Evolutionary conservation across 108 stramenopile genomes (phyloP).

Genomic region (Nannochloropsis salina): DNA sequence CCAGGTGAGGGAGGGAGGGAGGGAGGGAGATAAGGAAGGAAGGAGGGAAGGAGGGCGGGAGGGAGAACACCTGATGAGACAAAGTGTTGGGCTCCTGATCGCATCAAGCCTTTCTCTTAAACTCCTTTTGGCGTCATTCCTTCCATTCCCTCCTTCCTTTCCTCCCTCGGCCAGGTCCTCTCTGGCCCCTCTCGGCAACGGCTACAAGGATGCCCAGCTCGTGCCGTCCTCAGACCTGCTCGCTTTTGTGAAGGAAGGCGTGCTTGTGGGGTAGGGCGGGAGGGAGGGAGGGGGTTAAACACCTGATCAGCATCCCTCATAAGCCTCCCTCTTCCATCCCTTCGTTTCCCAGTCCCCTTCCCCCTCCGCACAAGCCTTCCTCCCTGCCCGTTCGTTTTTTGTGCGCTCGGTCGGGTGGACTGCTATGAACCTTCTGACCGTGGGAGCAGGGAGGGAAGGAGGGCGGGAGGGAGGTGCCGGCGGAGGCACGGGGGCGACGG

Average conservation of each 20-base stretch:
- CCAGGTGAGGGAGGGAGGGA: background rate
- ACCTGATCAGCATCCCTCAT: background rate
- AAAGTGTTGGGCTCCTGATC: too few relatives aligned
- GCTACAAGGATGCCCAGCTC: background rate
- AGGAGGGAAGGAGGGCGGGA: too few relatives aligned
- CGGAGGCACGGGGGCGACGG: too few relatives aligned
- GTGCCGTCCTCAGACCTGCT: background rate
- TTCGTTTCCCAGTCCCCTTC: background rate
- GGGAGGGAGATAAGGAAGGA: background rate
- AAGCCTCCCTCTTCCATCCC: background rate
- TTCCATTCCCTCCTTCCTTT: background rate
- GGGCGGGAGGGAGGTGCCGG: background rate
- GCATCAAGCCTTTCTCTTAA: too few relatives aligned
- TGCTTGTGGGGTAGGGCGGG: background rate
- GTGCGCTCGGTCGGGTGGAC: background rate
- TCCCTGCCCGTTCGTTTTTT: background rate
- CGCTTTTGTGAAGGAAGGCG: background rate
- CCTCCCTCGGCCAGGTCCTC: background rate
- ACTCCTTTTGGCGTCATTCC: too few relatives aligned
- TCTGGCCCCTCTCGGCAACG: background rate
- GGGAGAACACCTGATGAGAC: too few relatives aligned
- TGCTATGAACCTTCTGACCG: background rate
- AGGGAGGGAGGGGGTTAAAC: background rate
- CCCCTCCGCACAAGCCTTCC: background rate
- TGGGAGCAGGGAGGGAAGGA: background rate